Conservation (phyloP, 495 filamentous ascomycete species). For the Hypoxylon fragiforme region DNA sequence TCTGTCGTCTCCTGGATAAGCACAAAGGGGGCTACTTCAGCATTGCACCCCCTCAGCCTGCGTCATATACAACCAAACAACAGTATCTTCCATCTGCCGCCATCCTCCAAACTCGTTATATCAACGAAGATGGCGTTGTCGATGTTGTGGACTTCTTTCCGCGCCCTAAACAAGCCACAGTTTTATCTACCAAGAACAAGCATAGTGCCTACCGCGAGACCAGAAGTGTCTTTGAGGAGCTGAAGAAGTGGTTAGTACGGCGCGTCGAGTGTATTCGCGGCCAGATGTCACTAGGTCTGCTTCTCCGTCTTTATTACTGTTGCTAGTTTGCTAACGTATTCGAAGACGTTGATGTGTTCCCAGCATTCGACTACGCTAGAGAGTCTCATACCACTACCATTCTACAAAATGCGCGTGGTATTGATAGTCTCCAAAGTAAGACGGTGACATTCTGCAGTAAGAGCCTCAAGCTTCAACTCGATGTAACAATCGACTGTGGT, state of each 20-base stretch:
- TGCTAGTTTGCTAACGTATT: neutral
- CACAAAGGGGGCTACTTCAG: slow-evolving; percentile 71
- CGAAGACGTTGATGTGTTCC: slow-evolving; percentile 65
- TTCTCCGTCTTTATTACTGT: neutral
- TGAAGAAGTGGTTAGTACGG: slow-evolving; percentile 65
- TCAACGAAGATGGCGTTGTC: slow-evolving; percentile 69
- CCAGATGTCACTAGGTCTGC: slow-evolving; percentile 53
- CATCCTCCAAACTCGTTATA: slow-evolving; percentile 71
- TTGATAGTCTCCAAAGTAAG: slow-evolving; percentile 52
- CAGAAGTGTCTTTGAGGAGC: slow-evolving; percentile 53
- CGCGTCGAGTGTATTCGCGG: slow-evolving; percentile 71
- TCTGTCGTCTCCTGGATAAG: slow-evolving; percentile 69
- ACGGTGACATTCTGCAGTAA: slow-evolving; percentile 63
- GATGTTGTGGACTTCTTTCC: slow-evolving; percentile 76
- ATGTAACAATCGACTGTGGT: slow-evolving; percentile 63
- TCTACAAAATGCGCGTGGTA: slow-evolving; percentile 41
- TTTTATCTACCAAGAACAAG: slow-evolving; percentile 46
- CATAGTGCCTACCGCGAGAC: slow-evolving; percentile 56
- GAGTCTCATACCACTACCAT: slow-evolving; percentile 59
- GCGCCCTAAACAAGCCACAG: slow-evolving; percentile 53
- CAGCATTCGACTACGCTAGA: slow-evolving; percentile 69
- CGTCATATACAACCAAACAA: slow-evolving; percentile 63
- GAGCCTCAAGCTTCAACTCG: slow-evolving; percentile 61
- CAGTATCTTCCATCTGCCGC: slow-evolving; percentile 72
- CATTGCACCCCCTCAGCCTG: slow-evolving; percentile 54